Evolutionary conservation across 768 basidiomycete species (phyloP), one percentile per base, ranked within the genome.

Genomic region (Lentinula aciculospora): DNA sequence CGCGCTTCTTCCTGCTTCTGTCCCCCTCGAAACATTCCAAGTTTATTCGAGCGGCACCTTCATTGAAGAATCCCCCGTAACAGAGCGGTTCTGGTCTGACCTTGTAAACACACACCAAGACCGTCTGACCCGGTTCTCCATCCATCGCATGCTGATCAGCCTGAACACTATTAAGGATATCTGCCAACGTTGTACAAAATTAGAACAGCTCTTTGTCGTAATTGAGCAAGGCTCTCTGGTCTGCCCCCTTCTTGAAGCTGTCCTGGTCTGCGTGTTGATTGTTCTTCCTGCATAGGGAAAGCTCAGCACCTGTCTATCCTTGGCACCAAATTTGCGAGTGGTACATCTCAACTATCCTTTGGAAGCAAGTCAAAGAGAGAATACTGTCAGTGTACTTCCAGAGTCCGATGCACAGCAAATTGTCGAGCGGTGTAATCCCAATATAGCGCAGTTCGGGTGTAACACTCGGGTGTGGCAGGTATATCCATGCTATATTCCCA

Each of bases 161-260:
- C 65, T 83, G 21, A 68, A 69, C 10, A 73, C 78, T 0, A 71
- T 92, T 31, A 66, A 71, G 19, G 70, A 75, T 28, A 77, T 92
- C 8, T 90, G 88, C 62, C 58, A 63, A 9, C 68, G 74, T 17
- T 89, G 88, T 58, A 57, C 69, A 0, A 68, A 65, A 6, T 74
- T 92, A 8, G 78, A 86, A 61, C 78, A 89, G 60, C 67, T 92
- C 5, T 91, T 88, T 63, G 68, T 91, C 13, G 81, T 82, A 0
- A 67, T 82, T 12, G 74, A 81, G 40, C 76, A 75, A 7, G 65
- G 62, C 9, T 70, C 73, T 21, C 57, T 86, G 62, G 86, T 86
- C 63, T 9, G 56, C 42, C n/a, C 23, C 31, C 2, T 19, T 29
- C 21, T 32, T 3, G 23, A 3, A 46, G 8, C 27, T n/a, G 21